Base-by-base conservation (phyloP, 176 grass and related monocot genomes). In the Triticum monococcum region DNA sequence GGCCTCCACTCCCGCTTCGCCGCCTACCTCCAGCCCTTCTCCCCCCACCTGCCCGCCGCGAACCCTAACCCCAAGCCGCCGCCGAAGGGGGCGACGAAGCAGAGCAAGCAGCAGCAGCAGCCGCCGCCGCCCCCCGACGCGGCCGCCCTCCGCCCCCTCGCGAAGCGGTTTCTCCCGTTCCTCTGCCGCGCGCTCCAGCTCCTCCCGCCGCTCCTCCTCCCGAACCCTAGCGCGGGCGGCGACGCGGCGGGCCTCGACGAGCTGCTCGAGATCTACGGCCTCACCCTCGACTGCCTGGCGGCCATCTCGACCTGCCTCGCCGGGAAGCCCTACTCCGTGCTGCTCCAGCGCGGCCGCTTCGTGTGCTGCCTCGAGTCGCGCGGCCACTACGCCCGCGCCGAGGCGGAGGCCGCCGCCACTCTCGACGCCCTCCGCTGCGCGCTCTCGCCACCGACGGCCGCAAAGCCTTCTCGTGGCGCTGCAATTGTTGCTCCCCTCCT, bases 91-190 rank as follows among this genome's bases (percentile, higher is more conserved):
- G 7, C 79, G 61, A 22, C 84, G 28, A 97, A 78, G 83, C 82
- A 73, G 45, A 70, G 4, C 52, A 89, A 84, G 72, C 81, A 24
- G 76, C 87, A 37, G 84, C 60, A 81, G 72, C 81, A 20, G 75
- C 87, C 31, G 84, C 61, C 36, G 18, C 65, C n/a, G 10, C 65
- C 63, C 28, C 28, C 72, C 23, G 86, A 90, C 33, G 41, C 77
- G 45, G 43, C 48, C 35, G 33, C 89, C 8, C 56, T 90, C 1
- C 91, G 89, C 41, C 74, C 88, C 23, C 88, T 98, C 22, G 96
- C 93, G 23, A 95, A 94, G 88, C 86, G 77, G 4, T 98, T 92
- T 50, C 88, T 98, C 37, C 40, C 86, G 20, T 98, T 98, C 69
- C 83, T 98, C 46, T 79, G 76, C 84, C 86, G 86, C 61, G 89